Base-by-base conservation (phyloP, 202 grass and related monocot species). In the Panicum hallii region DNA sequence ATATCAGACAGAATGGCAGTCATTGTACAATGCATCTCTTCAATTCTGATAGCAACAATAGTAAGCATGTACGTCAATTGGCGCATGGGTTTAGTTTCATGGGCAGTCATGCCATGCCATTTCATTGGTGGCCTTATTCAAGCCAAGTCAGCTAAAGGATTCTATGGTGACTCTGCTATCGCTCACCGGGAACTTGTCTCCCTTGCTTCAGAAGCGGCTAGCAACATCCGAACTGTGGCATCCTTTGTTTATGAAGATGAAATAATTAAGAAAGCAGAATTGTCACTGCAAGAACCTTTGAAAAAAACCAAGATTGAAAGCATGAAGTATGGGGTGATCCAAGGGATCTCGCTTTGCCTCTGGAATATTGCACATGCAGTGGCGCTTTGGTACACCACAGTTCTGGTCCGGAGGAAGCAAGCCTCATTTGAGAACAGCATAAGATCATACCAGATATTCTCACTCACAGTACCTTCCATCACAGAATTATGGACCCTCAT, bases 21-120 rank as follows among this genome's bases (percentile, higher is more conserved):
- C 38, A 94, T 94, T 50, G 81, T 91, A 17, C 89, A 94, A 52
- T 91, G 89, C 52, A 70, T 94, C 77, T 91, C 86, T 65, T 94
- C 89, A 2, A 91, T 94, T 50, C 44, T 94, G 74, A 94, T 91
- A 89, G 92, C 92, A 30, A 94, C 89, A 9, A 53, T 63, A 7
- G 81, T 91, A 54, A 94, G 92, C 69, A 91, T 74, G 43, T 42
- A 1, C 6, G 84, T 91, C 23, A 82, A 91, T 64, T 94, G 89
- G 92, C 78, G 92, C 55, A 94, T 94, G 92, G 84, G 81, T 67
- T 64, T 94, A 36, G 89, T 91, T 23, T 74, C 89, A 81, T 94
- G 89, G 87, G 92, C 84, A 9, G 40, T 91, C n/a, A 94, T 94
- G 92, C 89, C 92, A 7, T 91, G 80, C 22, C 92, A 94, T 74